A percentile compares a stretch with the other conserved stretches of the same genome.
Evolutionary conservation across 352 stramenopile species (phyloP).

Genomic region (Salisapilia sapeloensis): DNA sequence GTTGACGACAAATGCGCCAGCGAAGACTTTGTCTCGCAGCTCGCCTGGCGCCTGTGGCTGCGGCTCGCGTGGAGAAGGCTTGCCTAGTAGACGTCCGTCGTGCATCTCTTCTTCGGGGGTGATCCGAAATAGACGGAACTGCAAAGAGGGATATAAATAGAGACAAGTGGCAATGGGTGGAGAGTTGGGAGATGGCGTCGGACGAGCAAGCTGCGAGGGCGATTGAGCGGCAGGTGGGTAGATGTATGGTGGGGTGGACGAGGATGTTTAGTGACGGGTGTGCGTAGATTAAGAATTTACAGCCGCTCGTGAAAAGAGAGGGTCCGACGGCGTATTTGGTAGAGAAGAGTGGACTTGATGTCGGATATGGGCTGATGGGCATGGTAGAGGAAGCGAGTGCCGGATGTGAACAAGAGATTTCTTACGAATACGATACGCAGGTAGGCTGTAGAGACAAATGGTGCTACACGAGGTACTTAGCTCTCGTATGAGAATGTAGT

Average conservation of each 20-base stretch:
- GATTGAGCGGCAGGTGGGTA: slow-evolving; percentile 7
- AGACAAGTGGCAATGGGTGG: too few relatives aligned
- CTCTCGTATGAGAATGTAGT: slow-evolving; percentile 5
- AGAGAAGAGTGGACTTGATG: not conserved
- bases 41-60: too few relatives aligned
- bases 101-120: too few relatives aligned
- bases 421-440: slow-evolving; percentile 38
- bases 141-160: too few relatives aligned
- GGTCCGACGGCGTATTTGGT: too few relatives aligned
- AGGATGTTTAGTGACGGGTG: not conserved
- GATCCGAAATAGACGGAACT: too few relatives aligned
- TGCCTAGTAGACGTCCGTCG: too few relatives aligned
- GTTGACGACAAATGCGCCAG: slow-evolving; percentile 42
- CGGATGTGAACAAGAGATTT: slow-evolving; percentile 55
- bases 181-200: slow-evolving; percentile 4
- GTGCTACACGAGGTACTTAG: not conserved
- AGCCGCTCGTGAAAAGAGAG: too few relatives aligned
- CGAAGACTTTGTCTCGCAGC: slow-evolving; percentile 48
- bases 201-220: slow-evolving; percentile 3
- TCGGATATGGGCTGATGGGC: not conserved
- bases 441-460: slow-evolving; percentile 4
- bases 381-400: slow-evolving; percentile 14
- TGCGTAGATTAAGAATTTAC: not conserved
- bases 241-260: too few relatives aligned
- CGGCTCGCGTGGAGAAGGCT: too few relatives aligned